Conservation (phyloP, 1,139 yeast species). For the Candida tropicalis region DNA sequence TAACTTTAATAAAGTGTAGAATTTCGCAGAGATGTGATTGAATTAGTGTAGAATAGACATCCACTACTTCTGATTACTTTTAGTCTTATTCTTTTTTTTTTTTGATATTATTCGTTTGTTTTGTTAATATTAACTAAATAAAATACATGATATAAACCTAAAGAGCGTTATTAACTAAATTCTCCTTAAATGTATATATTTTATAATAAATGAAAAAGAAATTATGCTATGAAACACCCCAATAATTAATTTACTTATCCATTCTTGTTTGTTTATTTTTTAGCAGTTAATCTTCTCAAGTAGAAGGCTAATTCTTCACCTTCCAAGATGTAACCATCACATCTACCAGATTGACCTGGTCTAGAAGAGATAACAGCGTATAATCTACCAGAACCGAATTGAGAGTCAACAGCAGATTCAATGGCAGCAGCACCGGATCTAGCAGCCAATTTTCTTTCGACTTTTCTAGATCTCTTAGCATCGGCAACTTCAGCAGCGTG, state of each 20-base stretch:
- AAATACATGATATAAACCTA: constrained; percentile 9
- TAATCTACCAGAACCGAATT: constrained; percentile 98
- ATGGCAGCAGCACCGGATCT: constrained; percentile 85
- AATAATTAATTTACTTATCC: constrained; percentile 2
- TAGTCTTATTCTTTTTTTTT: not conserved
- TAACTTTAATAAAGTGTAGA: not conserved
- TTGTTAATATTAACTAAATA: constrained; percentile 7
- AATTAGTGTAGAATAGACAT: too few species aligned
- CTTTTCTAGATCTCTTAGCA: constrained; percentile 73
- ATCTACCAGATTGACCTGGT: constrained; percentile 99
- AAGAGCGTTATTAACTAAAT: constrained; percentile 1
- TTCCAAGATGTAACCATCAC: constrained; percentile 99
- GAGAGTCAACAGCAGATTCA: constrained; percentile 90
- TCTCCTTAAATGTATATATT: constrained; percentile 6
- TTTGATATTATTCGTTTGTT: not conserved
- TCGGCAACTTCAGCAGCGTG: constrained; percentile 51
- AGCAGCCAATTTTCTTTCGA: constrained; percentile 88
- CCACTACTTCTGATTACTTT: too few species aligned
- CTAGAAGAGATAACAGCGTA: constrained; percentile 99
- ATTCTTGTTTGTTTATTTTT: constrained; percentile 67
- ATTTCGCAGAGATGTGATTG: too few species aligned
- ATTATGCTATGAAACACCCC: constrained; percentile 4
- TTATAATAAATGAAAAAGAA: constrained; percentile 6
- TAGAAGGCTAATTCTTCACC: constrained; percentile 99
- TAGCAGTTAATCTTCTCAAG: constrained; percentile 99